A percentile compares a stretch with the other conserved stretches of the same genome.
These are phyloP conservation scores for Martensiomyces pterosporus DNA, from an alignment of 192 early-diverging fungal species.

Conservation along the genomic window DNA sequence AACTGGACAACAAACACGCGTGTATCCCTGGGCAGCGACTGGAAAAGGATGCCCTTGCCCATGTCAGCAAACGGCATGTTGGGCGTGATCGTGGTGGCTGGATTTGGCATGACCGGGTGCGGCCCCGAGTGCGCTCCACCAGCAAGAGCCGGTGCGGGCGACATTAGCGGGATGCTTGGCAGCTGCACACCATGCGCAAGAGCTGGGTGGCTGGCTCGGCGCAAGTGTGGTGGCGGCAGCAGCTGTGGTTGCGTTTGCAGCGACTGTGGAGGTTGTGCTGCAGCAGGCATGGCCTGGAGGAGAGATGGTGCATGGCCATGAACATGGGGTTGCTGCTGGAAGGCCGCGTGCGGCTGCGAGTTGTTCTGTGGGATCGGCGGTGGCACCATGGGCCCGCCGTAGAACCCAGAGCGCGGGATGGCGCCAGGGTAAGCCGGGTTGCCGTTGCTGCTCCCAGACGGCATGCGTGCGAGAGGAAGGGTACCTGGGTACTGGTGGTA, in stretches of 20 bases:
- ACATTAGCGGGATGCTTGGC: slow-evolving; percentile 2
- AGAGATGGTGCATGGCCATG: too few relatives aligned
- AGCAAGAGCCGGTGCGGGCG: slow-evolving; percentile 8
- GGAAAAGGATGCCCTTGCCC: slow-evolving; percentile 41
- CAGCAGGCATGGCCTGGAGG: too few relatives aligned
- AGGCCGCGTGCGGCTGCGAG: too few relatives aligned
- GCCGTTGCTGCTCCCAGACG: too few relatives aligned
- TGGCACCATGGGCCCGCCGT: not conserved
- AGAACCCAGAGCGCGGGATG: not conserved
- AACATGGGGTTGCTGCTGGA: too few relatives aligned
- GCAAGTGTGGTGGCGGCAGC: slow-evolving; percentile 22
- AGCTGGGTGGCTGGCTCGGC: slow-evolving; percentile 32
- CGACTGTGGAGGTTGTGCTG: not conserved
- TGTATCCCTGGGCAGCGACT: slow-evolving; percentile 28
- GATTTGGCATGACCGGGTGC: slow-evolving; percentile 39
- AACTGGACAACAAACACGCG: slow-evolving; percentile 49
- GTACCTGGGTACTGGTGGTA: slow-evolving; percentile 4
- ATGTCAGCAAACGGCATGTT: slow-evolving; percentile 51
- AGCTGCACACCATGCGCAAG: slow-evolving; percentile 13
- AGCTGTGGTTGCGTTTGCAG: slow-evolving; percentile 13
- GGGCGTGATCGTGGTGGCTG: slow-evolving; percentile 40
- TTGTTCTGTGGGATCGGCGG: not conserved
- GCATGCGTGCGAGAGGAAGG: slow-evolving; percentile 6
- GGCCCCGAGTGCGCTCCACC: slow-evolving; percentile 3
- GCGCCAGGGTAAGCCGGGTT: too few relatives aligned